Base-by-base conservation (phyloP, 1,284 basidiomycete genomes). In the Tylopilus sp. region DNA sequence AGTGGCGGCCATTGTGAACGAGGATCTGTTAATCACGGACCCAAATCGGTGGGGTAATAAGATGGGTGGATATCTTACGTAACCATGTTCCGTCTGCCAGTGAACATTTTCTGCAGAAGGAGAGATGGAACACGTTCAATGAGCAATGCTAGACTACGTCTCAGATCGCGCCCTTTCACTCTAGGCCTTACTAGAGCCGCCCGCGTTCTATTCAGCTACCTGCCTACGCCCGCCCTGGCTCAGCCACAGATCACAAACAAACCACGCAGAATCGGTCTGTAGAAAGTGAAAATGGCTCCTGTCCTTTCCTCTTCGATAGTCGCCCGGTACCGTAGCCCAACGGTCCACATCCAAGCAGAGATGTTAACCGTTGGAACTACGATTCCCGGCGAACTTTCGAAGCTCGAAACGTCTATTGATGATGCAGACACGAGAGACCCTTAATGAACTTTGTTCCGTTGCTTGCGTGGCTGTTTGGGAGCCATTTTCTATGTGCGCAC, bases 1-100 rank as follows among this genome's bases (percentile, higher is more conserved):
- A 36, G 52, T 42, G 41, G 59, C 46, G 21, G 60, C 36, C 63
- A 64, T 64, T 12, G 51, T 41, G 48, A 42, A 52, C 42, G 25
- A 46, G 47, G 42, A 42, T 39, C 42, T 37, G 42, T 34, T n/a
- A 35, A 13, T 28, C 9, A 15, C n/a, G 16, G 29, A 12, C 29
- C 46, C 42, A 26, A 57, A 57, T 39, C 18, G 36, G 41, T 1
- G 31, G 6, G 36, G 33, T 59, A n/a, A 54, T 59, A 63, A 48
- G 53, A 44, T 41, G 46, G 45, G 44, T 9, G 21, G 19, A 2
- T 8, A n/a, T 26, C 25, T 59, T 63, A 59, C 45, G 35, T 59
- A 59, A 59, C 40, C 15, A 16, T 18, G 31, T n/a, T 42, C 48
- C 33, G 12, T 12, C 8, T 7, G 21, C 21, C 18, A 21, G 34